A percentile compares a stretch with the other conserved stretches of the same genome.
phyloP scores from a whole-genome alignment of 2,329 filamentous ascomycete species.

The Plenodomus tracheiphilus region DNA sequence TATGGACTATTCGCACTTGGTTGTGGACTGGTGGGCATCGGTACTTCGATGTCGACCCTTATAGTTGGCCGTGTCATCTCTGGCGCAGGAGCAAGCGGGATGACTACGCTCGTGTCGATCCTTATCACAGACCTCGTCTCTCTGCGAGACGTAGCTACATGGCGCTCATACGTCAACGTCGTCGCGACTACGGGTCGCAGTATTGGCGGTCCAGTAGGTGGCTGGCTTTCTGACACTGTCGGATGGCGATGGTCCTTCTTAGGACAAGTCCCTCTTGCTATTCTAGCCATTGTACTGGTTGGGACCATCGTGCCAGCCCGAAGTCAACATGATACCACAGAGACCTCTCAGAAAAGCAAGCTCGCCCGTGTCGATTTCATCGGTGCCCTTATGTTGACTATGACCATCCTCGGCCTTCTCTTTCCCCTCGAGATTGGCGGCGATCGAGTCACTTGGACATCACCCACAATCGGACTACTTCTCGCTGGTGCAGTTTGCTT shows the following conservation, averaged over 20 bases:
- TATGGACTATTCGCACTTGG: constrained; percentile 50
- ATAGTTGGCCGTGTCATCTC: constrained; percentile 59
- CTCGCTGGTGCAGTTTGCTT: constrained; percentile 37
- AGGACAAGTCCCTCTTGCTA: constrained; percentile 60
- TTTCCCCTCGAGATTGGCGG: constrained; percentile 56
- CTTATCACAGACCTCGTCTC: constrained; percentile 56
- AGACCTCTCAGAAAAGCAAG: constrained; percentile 10
- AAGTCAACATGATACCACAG: neutral
- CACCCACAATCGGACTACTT: constrained; percentile 36
- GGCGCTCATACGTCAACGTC: constrained; percentile 57
- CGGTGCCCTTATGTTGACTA: constrained; percentile 54
- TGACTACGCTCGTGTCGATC: constrained; percentile 52
- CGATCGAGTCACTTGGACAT: constrained; percentile 45
- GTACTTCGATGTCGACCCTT: constrained; percentile 13
- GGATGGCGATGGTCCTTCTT: constrained; percentile 70
- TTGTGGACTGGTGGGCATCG: constrained; percentile 8
- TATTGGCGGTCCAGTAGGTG: constrained; percentile 61
- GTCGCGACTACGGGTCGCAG: constrained; percentile 54
- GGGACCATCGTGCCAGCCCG: constrained; percentile 26
- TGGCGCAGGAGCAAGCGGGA: constrained; percentile 69
- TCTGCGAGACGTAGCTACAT: constrained; percentile 52
- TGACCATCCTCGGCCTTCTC: constrained; percentile 50
- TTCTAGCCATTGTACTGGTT: constrained; percentile 56
- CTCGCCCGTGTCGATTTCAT: constrained; percentile 62
- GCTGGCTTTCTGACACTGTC: constrained; percentile 63